Conservation (phyloP, 1,284 basidiomycete genomes). For the Cryptococcus sp. region DNA sequence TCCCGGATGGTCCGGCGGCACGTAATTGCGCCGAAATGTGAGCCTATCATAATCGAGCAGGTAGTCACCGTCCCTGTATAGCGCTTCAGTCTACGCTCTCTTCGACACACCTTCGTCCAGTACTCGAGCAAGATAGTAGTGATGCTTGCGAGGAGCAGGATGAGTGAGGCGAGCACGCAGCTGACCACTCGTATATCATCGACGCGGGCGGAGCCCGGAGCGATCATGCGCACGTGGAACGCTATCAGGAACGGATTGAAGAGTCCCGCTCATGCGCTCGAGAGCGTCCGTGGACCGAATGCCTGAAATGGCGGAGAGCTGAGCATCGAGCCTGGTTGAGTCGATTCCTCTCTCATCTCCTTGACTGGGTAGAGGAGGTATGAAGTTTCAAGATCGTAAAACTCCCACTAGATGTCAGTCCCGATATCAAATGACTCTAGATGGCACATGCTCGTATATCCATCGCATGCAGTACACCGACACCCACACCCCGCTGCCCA, state of each 20-base stretch:
- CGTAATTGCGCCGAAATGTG: too few species aligned
- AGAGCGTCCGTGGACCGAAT: constrained; percentile 25
- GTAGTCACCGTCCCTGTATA: too few species aligned
- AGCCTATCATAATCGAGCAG: too few species aligned
- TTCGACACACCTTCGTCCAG: background rate
- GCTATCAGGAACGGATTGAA: constrained; percentile 20
- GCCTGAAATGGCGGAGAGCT: constrained; percentile 39
- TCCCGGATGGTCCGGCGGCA: too few species aligned
- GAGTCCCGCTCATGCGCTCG: constrained; percentile 12
- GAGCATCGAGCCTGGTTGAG: constrained; percentile 32
- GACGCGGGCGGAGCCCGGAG: constrained; percentile 22
- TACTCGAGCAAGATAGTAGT: too few species aligned
- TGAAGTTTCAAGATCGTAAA: background rate
- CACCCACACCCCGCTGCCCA: constrained; percentile 17
- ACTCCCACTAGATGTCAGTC: too few species aligned
- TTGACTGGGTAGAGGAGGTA: background rate
- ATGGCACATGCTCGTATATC: constrained; percentile 21
- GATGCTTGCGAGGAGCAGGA: too few species aligned
- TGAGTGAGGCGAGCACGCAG: too few species aligned
- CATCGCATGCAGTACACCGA: constrained; percentile 25
- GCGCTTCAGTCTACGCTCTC: too few species aligned
- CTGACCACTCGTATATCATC: constrained; percentile 17
- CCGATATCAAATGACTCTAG: too few species aligned
- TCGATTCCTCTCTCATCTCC: background rate
- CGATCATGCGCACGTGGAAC: constrained; percentile 12